Evolutionary conservation across 1,139 yeast species (phyloP).

Genomic region (Cylindricascospora bacillispora): DNA sequence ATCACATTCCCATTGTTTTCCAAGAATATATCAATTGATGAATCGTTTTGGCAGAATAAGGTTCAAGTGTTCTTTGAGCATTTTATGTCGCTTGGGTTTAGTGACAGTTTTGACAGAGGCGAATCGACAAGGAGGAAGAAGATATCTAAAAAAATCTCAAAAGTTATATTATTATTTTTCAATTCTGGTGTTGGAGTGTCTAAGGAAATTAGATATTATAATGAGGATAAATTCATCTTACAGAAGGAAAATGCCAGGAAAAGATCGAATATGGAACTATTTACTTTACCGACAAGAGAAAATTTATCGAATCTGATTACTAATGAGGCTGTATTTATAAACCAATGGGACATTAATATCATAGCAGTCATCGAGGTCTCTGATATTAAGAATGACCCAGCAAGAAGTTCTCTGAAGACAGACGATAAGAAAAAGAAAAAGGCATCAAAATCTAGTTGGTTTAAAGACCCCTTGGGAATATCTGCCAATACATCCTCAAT

Average conservation of each 20-base stretch:
- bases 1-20: conserved; percentile 65
- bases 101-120: conserved; percentile 59
- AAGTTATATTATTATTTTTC: conserved; percentile 52
- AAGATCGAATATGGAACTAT: conserved; percentile 24
- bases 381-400: background rate
- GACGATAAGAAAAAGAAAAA: conserved; percentile 2
- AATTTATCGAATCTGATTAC: conserved; percentile 38
- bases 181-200: conserved; percentile 63
- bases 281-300: conserved; percentile 39
- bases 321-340: conserved; percentile 36
- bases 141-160: conserved; percentile 44
- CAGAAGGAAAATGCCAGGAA: conserved; percentile 20
- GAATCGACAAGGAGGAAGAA: conserved; percentile 62
- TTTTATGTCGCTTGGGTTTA: conserved; percentile 56
- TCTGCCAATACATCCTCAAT: conserved; percentile 9
- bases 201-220: conserved; percentile 41
- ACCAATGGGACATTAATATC: conserved; percentile 52
- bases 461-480: conserved; percentile 20
- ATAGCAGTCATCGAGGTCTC: conserved; percentile 39
- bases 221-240: conserved; percentile 23
- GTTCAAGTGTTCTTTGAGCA: conserved; percentile 73
- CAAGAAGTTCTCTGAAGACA: conserved; percentile 1
- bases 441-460: conserved; percentile 17
- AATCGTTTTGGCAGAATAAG: conserved; percentile 60
- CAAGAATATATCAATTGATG: conserved; percentile 33